These are phyloP conservation scores for Penicillium waksmanii DNA, from an alignment of 495 filamentous ascomycete genomes.

Conservation along the genomic window DNA sequence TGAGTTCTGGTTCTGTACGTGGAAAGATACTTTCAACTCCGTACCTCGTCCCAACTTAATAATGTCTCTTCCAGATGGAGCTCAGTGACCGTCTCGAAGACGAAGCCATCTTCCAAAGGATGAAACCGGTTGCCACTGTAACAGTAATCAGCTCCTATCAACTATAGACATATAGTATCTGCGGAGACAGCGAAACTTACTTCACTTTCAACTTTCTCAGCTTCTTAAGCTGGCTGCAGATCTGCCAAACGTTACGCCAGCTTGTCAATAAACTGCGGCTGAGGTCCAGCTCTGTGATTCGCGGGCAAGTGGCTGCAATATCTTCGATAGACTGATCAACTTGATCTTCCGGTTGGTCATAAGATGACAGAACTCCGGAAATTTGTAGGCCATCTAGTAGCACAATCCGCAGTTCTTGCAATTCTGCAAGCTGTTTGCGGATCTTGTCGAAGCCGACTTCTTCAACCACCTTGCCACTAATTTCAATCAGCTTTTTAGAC, in stretches of 20 bases:
- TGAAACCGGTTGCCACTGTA: conserved; percentile 78
- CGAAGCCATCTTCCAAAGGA: conserved; percentile 40
- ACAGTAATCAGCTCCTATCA: conserved; percentile 19
- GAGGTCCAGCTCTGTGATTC: conserved; percentile 82
- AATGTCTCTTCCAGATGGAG: conserved; percentile 76
- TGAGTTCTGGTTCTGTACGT: conserved; percentile 9
- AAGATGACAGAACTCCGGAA: conserved; percentile 39
- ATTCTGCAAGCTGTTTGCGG: conserved; percentile 71
- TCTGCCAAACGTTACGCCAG: conserved; percentile 64
- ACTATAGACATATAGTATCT: not conserved
- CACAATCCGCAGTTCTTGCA: conserved; percentile 77
- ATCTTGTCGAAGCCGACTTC: conserved; percentile 98
- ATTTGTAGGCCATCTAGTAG: conserved; percentile 78
- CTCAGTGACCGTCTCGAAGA: conserved; percentile 62
- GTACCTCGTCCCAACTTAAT: conserved; percentile 72
- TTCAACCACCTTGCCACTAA: conserved; percentile 87
- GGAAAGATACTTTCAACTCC: conserved; percentile 8
- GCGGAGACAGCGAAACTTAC: conserved; percentile 46
- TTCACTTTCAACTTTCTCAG: conserved; percentile 71
- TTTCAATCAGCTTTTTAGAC: conserved; percentile 56
- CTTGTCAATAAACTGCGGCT: conserved; percentile 78
- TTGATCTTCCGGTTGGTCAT: conserved; percentile 39
- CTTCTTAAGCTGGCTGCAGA: conserved; percentile 67
- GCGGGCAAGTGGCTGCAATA: conserved; percentile 48
- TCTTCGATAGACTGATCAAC: conserved; percentile 26